These are phyloP conservation scores for Syzygium oleosum DNA, from an alignment of 345 rosid genomes.

Conservation along the genomic window DNA sequence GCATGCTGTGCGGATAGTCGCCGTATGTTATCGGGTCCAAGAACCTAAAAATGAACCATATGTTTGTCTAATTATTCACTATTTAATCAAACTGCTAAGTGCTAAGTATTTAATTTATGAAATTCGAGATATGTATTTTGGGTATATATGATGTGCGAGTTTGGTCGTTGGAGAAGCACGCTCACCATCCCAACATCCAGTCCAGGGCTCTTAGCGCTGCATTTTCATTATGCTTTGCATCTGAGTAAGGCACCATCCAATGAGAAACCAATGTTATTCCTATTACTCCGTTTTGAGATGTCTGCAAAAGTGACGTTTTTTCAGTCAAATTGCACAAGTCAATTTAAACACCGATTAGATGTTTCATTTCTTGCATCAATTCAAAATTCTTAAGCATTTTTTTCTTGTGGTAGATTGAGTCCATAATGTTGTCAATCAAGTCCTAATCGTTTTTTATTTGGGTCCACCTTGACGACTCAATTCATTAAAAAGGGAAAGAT, in stretches of 20 bases:
- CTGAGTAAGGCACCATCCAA: constrained; percentile 17
- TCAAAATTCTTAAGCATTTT: neutral
- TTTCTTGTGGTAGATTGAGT: neutral
- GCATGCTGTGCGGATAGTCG: constrained; percentile 26
- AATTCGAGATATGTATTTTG: neutral
- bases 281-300: constrained; percentile 18
- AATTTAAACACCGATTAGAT: neutral
- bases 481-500: neutral
- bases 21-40: constrained; percentile 27
- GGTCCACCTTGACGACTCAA: neutral
- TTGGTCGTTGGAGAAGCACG: neutral
- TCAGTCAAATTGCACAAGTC: neutral
- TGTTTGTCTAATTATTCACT: neutral
- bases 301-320: constrained; percentile 1
- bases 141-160: neutral
- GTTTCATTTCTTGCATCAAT: neutral
- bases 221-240: neutral
- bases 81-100: no score
- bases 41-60: constrained; percentile 10
- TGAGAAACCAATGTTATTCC: constrained; percentile 15
- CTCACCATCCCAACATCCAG: constrained; percentile 34
- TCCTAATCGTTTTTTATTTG: no score
- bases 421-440: no score
- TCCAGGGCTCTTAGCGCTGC: constrained; percentile 26
- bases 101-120: no score